phyloP scores from a whole-genome alignment of 169 alveolate species.

The Eimeria praecox region DNA sequence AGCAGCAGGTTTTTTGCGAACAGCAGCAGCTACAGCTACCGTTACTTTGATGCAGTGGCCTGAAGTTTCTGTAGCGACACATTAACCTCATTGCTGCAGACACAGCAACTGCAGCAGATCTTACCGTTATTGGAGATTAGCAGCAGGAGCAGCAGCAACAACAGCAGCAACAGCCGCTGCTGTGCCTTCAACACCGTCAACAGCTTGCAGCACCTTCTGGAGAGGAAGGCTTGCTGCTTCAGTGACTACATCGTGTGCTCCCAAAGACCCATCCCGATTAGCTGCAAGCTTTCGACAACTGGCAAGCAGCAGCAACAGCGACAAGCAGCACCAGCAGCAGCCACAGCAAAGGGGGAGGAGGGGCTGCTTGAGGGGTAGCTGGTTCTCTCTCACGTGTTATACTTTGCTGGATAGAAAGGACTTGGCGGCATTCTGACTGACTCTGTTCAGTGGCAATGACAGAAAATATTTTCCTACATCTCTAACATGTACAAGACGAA shows the following conservation, averaged over 20 bases:
- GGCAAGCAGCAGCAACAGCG: neutral
- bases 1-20: slow-evolving; percentile 71
- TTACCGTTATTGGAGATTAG: neutral
- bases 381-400: slow-evolving; percentile 28
- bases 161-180: slow-evolving; percentile 3
- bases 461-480: neutral
- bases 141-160: neutral
- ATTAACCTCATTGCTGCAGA: neutral
- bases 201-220: slow-evolving; percentile 2
- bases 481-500: neutral
- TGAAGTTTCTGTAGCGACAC: neutral
- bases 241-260: neutral
- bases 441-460: slow-evolving; percentile 42
- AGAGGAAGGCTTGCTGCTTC: slow-evolving; percentile 3
- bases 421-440: slow-evolving; percentile 63
- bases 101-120: slow-evolving; percentile 5
- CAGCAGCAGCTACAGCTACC: slow-evolving; percentile 63
- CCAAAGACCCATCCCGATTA: neutral
- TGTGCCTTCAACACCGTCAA: neutral
- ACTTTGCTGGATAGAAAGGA: neutral
- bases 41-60: slow-evolving; percentile 12
- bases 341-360: neutral
- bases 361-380: neutral
- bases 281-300: neutral
- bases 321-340: neutral